phyloP scores from a whole-genome alignment of 805 yeast genomes.

The Candida orba region DNA sequence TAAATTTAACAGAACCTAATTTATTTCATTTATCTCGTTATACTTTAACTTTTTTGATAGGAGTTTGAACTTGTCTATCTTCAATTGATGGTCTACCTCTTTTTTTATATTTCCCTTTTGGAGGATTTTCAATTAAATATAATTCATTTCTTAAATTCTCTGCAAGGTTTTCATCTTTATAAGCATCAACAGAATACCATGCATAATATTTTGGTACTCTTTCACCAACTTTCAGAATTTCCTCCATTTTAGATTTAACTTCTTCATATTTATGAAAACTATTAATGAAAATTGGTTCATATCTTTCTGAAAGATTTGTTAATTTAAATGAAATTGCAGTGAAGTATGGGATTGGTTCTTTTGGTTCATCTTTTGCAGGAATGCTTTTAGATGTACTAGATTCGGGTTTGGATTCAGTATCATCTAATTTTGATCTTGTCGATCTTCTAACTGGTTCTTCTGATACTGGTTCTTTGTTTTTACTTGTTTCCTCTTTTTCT shows the following conservation, averaged over 20 bases:
- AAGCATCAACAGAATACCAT: slow-evolving; percentile 82
- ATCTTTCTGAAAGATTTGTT: slow-evolving; percentile 57
- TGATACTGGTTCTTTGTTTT: slow-evolving; percentile 11
- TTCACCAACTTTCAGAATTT: slow-evolving; percentile 50
- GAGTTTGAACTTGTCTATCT: background rate
- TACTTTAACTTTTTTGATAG: slow-evolving; percentile 1
- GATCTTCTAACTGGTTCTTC: slow-evolving; percentile 31
- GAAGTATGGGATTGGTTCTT: slow-evolving; percentile 33
- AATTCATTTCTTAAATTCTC: slow-evolving; percentile 56
- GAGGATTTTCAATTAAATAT: slow-evolving; percentile 43
- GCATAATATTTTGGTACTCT: slow-evolving; percentile 55
- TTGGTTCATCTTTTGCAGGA: slow-evolving; percentile 11
- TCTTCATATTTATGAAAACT: slow-evolving; percentile 53
- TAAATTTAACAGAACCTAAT: no score
- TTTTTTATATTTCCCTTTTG: slow-evolving; percentile 29
- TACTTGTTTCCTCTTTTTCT: slow-evolving; percentile 15
- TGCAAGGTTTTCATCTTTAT: slow-evolving; percentile 57
- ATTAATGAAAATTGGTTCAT: slow-evolving; percentile 55
- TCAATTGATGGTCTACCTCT: slow-evolving; percentile 10
- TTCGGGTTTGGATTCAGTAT: background rate
- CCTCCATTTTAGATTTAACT: slow-evolving; percentile 56
- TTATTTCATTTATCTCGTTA: background rate
- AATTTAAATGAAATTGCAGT: slow-evolving; percentile 64
- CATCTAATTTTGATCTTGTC: slow-evolving; percentile 3
- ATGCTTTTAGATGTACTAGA: background rate